A percentile compares a stretch with the other conserved stretches of the same genome.
phyloP scores from a whole-genome alignment of 805 yeast genomes.

The Cyberlindnera nakhonratchasimensis region DNA sequence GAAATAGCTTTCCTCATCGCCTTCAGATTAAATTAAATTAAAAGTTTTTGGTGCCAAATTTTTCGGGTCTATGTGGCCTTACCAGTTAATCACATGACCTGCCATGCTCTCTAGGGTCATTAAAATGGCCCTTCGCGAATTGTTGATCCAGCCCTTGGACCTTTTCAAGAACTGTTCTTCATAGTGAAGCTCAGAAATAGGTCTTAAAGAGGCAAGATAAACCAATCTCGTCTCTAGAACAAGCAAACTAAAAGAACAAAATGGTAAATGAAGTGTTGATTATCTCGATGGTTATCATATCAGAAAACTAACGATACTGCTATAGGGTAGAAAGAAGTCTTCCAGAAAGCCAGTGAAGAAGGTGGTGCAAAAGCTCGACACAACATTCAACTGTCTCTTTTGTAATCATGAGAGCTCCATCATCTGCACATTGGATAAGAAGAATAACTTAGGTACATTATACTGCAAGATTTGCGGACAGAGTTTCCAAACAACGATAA shows the following conservation, averaged over 20 bases:
- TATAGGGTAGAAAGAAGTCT: constrained; percentile 79
- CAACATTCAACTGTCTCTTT: constrained; percentile 84
- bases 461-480: constrained; percentile 95
- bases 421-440: constrained; percentile 82
- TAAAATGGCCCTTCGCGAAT: neutral
- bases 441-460: constrained; percentile 75
- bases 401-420: constrained; percentile 96
- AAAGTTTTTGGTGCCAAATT: constrained; percentile 18
- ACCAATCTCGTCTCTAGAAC: too few species aligned
- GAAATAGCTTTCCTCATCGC: constrained; percentile 15
- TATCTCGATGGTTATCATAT: neutral
- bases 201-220: too few species aligned
- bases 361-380: constrained; percentile 74
- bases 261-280: neutral
- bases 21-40: neutral
- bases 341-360: constrained; percentile 77
- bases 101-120: constrained; percentile 1
- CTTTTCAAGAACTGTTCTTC: too few species aligned
- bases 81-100: constrained; percentile 7
- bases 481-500: constrained; percentile 83
- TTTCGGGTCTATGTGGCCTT: constrained; percentile 9
- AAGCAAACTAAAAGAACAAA: neutral
- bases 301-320: neutral
- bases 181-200: too few species aligned
- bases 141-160: too few species aligned